Evolutionary conservation across 2,329 filamentous ascomycete species (phyloP).

Genomic region (Pezicula rhizophila): DNA sequence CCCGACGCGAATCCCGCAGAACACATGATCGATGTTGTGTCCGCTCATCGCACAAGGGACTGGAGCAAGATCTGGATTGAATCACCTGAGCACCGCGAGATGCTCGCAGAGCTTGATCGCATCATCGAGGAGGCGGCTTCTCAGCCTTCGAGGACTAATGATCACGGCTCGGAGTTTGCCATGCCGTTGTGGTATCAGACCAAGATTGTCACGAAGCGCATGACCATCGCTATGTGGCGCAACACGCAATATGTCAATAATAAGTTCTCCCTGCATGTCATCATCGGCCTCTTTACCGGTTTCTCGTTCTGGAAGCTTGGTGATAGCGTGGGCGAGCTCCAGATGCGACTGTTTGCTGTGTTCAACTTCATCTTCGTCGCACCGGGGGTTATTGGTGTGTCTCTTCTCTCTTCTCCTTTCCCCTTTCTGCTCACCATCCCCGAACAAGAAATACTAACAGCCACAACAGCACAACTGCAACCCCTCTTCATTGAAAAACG

Average conservation of each 20-base stretch:
- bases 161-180: conserved; percentile 43
- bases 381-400: conserved; percentile 40
- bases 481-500: conserved; percentile 51
- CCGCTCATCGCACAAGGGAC: conserved; percentile 50
- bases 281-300: conserved; percentile 51
- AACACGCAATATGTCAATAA: conserved; percentile 52
- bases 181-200: conserved; percentile 43
- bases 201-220: conserved; percentile 21
- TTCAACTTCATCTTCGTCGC: conserved; percentile 61
- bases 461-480: conserved; percentile 42
- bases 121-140: conserved; percentile 43
- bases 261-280: conserved; percentile 45
- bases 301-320: conserved; percentile 58
- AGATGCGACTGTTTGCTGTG: conserved; percentile 51
- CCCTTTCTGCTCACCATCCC: no score
- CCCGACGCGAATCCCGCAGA: conserved; percentile 35
- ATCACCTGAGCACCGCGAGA: conserved; percentile 47
- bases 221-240: conserved; percentile 50
- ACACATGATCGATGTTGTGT: conserved; percentile 38
- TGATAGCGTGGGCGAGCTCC: conserved; percentile 42
- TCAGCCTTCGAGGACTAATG: conserved; percentile 26
- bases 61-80: conserved; percentile 65
- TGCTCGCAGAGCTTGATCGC: conserved; percentile 52
- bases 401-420: no score
- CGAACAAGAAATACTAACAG: no score